Percentiles rank a stretch among this genome's conserved stretches.
phyloP scores from a whole-genome alignment of 1,284 basidiomycete genomes.

The Phaffia rhodozyma region DNA sequence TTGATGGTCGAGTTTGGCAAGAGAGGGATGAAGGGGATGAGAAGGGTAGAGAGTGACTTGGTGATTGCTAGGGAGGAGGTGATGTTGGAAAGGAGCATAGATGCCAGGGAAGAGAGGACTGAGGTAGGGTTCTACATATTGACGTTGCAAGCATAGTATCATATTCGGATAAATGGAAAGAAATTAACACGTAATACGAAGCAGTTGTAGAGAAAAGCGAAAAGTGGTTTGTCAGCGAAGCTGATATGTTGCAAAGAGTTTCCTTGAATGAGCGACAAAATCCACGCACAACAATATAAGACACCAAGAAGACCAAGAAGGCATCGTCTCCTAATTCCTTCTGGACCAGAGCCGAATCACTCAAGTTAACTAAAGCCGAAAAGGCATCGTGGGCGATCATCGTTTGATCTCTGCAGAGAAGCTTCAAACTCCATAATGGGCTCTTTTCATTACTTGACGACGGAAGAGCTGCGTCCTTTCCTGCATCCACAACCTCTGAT shows the following conservation, averaged over 20 bases:
- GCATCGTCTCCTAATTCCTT: slow-evolving; percentile 56
- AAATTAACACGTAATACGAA: not conserved
- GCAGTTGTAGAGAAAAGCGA: not conserved
- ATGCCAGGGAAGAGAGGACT: slow-evolving; percentile 80
- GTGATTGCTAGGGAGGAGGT: slow-evolving; percentile 65
- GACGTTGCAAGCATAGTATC: not conserved
- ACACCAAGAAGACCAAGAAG: slow-evolving; percentile 73
- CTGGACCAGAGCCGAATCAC: slow-evolving; percentile 64
- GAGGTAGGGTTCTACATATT: slow-evolving; percentile 64
- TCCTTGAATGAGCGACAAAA: not conserved
- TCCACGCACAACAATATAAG: slow-evolving; percentile 72
- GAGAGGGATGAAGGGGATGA: slow-evolving; percentile 49
- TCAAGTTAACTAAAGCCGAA: slow-evolving; percentile 84
- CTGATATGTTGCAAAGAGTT: not conserved
- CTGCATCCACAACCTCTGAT: slow-evolving; percentile 21
- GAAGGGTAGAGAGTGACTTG: slow-evolving; percentile 52
- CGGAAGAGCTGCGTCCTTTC: slow-evolving; percentile 42
- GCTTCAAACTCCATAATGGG: slow-evolving; percentile 50
- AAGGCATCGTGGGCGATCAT: slow-evolving; percentile 90
- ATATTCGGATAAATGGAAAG: slow-evolving; percentile 13
- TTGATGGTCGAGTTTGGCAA: slow-evolving; percentile 26
- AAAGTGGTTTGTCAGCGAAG: slow-evolving; percentile 6
- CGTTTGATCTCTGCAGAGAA: slow-evolving; percentile 72
- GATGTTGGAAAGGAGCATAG: slow-evolving; percentile 93
- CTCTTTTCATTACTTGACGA: not conserved